phyloP scores from a whole-genome alignment of 352 stramenopile species.

The Phytophthora syringae region DNA sequence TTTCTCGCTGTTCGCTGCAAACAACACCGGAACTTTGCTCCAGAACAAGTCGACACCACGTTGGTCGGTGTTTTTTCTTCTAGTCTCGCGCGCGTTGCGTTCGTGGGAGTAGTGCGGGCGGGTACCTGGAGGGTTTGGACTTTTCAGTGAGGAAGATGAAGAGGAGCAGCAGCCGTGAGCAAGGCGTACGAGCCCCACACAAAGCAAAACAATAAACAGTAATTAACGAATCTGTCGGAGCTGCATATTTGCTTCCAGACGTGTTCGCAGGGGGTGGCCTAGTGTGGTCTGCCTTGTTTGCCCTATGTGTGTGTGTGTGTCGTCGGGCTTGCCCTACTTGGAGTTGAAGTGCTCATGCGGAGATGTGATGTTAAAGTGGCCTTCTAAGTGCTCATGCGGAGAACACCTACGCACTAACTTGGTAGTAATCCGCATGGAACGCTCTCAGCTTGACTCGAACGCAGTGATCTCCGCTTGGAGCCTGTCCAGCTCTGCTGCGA shows the following conservation, averaged over 20 bases:
- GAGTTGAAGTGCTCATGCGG: too few relatives aligned
- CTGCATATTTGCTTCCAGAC: conserved; percentile 13
- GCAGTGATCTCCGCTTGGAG: conserved; percentile 49
- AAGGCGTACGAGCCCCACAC: conserved; percentile 18
- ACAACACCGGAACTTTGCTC: conserved; percentile 16
- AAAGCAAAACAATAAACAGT: conserved; percentile 40
- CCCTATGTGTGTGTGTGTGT: neutral
- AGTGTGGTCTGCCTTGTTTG: neutral
- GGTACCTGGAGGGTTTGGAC: too few relatives aligned
- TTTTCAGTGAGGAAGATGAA: too few relatives aligned
- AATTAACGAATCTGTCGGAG: conserved; percentile 32
- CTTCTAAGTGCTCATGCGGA: too few relatives aligned
- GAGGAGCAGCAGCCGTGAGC: conserved; percentile 18
- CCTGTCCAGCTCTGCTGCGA: conserved; percentile 63
- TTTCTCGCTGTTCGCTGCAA: too few relatives aligned
- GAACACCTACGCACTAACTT: too few relatives aligned
- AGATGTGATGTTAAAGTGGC: too few relatives aligned
- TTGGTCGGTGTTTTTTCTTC: conserved; percentile 8
- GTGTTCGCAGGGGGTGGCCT: neutral
- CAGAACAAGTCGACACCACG: conserved; percentile 5
- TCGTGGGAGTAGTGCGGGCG: too few relatives aligned
- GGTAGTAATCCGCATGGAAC: too few relatives aligned
- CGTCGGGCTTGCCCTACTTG: too few relatives aligned
- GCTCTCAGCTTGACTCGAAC: conserved; percentile 52
- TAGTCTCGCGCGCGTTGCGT: neutral